These are phyloP conservation scores for Colletotrichum tanaceti DNA, from an alignment of 2,329 filamentous ascomycete species.

Conservation along the genomic window DNA sequence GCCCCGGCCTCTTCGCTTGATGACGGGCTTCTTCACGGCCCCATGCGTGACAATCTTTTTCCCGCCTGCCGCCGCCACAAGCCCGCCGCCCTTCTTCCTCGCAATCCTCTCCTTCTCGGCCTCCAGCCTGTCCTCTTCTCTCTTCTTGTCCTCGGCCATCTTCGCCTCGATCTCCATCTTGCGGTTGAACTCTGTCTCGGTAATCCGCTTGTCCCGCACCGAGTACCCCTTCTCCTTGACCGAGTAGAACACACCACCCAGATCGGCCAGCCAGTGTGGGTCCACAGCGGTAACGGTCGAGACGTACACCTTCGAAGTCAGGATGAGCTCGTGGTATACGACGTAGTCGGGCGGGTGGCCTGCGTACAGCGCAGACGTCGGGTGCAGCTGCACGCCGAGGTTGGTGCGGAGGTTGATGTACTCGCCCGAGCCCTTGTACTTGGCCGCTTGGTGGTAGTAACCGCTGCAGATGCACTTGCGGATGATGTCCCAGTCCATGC, in stretches of 20 bases:
- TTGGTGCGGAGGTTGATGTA: slow-evolving; percentile 97
- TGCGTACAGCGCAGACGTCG: slow-evolving; percentile 92
- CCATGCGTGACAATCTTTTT: slow-evolving; percentile 73
- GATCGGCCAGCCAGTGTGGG: slow-evolving; percentile 95
- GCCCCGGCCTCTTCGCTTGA: slow-evolving; percentile 67
- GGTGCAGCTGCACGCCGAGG: slow-evolving; percentile 93
- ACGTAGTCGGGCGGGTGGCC: slow-evolving; percentile 97
- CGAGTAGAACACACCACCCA: slow-evolving; percentile 97
- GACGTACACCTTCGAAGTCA: slow-evolving; percentile 98
- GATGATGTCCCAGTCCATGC: slow-evolving; percentile 96
- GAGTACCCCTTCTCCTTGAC: slow-evolving; percentile 98
- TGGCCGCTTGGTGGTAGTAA: slow-evolving; percentile 97
- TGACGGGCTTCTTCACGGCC: slow-evolving; percentile 70
- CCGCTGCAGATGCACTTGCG: slow-evolving; percentile 97
- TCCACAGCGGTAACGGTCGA: slow-evolving; percentile 96
- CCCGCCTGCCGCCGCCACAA: slow-evolving; percentile 44
- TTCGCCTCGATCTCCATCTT: slow-evolving; percentile 93
- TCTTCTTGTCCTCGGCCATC: slow-evolving; percentile 86
- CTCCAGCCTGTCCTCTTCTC: slow-evolving; percentile 68
- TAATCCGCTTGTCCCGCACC: slow-evolving; percentile 83
- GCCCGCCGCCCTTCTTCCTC: slow-evolving; percentile 54
- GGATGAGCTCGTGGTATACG: slow-evolving; percentile 96
- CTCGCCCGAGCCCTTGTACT: slow-evolving; percentile 95
- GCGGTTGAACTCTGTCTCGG: slow-evolving; percentile 90
- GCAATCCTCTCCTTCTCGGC: slow-evolving; percentile 60